phyloP scores from a whole-genome alignment of 2,329 filamentous ascomycete genomes.

The Thelonectria blattea region DNA sequence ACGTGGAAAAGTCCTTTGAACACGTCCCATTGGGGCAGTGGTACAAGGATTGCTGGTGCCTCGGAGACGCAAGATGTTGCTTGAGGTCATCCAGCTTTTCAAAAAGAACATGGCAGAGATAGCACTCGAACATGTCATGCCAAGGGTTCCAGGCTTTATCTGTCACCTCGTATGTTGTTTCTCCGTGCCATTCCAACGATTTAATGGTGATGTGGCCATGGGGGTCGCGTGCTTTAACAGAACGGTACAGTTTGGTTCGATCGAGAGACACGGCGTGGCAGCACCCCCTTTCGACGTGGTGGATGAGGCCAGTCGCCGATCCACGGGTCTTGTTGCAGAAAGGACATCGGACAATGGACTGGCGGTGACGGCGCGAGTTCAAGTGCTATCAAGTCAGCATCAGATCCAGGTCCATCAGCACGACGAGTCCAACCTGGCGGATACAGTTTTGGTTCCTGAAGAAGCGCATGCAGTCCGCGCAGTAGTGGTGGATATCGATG shows the following conservation, averaged over 20 bases:
- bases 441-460: conserved; percentile 40
- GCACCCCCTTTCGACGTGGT: conserved; percentile 62
- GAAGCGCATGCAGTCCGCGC: conserved; percentile 40
- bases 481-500: conserved; percentile 41
- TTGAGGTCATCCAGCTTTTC: conserved; percentile 45
- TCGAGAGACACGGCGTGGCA: conserved; percentile 57
- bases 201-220: conserved; percentile 57
- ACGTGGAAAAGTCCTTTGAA: conserved; percentile 45
- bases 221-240: conserved; percentile 54
- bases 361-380: conserved; percentile 55
- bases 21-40: conserved; percentile 48
- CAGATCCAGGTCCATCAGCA: not conserved
- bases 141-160: conserved; percentile 48
- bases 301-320: conserved; percentile 58
- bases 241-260: conserved; percentile 54
- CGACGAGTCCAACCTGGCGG: conserved; percentile 8
- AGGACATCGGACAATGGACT: conserved; percentile 50
- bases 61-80: conserved; percentile 60
- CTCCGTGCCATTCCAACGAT: conserved; percentile 52
- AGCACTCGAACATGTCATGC: conserved; percentile 38
- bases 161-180: conserved; percentile 47
- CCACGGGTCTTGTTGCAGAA: conserved; percentile 57
- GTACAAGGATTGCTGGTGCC: conserved; percentile 47
- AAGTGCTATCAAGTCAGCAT: conserved; percentile 54
- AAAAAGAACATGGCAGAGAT: conserved; percentile 57